These are phyloP conservation scores for Fusarium subglutinans DNA, from an alignment of 2,329 filamentous ascomycete genomes.

Conservation along the genomic window DNA sequence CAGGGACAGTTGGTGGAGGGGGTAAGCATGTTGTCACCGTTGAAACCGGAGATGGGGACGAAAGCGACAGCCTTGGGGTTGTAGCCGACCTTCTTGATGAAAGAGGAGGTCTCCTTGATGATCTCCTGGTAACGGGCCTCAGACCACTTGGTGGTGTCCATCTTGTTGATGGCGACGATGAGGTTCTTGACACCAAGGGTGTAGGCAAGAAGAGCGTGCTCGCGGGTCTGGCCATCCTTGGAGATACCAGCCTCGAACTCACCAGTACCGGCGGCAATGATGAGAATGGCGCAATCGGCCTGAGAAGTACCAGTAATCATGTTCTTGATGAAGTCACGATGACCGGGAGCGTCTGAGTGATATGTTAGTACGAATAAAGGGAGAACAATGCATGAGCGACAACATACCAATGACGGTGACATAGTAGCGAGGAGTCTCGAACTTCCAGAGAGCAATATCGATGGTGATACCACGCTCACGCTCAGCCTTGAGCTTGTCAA, in stretches of 20 bases:
- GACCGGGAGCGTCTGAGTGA: constrained; percentile 87
- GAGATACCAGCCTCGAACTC: constrained; percentile 99
- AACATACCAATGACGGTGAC: constrained; percentile 94
- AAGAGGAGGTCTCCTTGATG: constrained; percentile 99
- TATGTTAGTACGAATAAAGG: constrained; percentile 15
- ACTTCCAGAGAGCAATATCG: constrained; percentile 99
- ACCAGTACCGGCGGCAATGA: constrained; percentile 99
- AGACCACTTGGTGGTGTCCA: constrained; percentile 99
- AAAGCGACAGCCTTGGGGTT: constrained; percentile 99
- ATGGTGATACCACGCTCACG: constrained; percentile 99
- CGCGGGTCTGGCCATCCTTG: constrained; percentile 99
- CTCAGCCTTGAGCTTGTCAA: constrained; percentile 99
- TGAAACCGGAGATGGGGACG: constrained; percentile 99
- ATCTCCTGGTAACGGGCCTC: constrained; percentile 98
- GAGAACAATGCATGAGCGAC: background rate
- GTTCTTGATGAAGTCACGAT: constrained; percentile 99
- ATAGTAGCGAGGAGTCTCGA: constrained; percentile 98
- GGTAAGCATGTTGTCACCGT: constrained; percentile 99
- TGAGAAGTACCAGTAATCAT: constrained; percentile 99
- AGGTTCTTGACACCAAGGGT: constrained; percentile 99
- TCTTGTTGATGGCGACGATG: constrained; percentile 99
- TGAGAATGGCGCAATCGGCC: constrained; percentile 99
- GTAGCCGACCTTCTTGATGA: constrained; percentile 99
- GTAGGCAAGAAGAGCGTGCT: constrained; percentile 99
- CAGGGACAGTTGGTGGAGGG: constrained; percentile 93